These are phyloP conservation scores for Aspergillus quadrilineatus DNA, from an alignment of 2,329 filamentous ascomycete species.

Conservation along the genomic window DNA sequence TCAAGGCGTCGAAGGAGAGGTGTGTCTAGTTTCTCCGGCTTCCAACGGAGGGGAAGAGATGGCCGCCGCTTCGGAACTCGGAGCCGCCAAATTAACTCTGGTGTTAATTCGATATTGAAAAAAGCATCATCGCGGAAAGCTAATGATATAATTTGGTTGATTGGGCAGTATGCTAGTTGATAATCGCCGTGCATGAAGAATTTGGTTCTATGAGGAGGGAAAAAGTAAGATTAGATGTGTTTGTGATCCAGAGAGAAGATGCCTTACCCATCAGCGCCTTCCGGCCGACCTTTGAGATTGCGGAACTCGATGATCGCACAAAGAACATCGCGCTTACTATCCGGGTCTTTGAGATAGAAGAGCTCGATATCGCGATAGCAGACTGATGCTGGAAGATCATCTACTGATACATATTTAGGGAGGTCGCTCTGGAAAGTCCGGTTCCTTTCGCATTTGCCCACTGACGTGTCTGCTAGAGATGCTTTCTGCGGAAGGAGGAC, in stretches of 20 bases:
- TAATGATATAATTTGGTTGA: constrained; percentile 25
- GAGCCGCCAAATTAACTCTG: constrained; percentile 27
- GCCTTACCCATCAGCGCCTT: constrained; percentile 29
- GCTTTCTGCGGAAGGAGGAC: constrained; percentile 24
- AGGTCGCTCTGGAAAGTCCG: constrained; percentile 23
- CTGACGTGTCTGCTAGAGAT: background rate
- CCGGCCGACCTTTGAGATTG: constrained; percentile 27
- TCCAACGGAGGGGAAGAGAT: constrained; percentile 25
- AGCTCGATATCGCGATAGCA: constrained; percentile 28
- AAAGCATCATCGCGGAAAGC: constrained; percentile 27
- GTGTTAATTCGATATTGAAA: constrained; percentile 25
- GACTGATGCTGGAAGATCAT: constrained; percentile 24
- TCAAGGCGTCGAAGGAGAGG: constrained; percentile 27
- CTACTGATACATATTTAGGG: constrained; percentile 20
- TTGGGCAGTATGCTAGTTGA: constrained; percentile 28
- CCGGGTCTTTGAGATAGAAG: constrained; percentile 24
- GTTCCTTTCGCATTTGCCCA: constrained; percentile 18
- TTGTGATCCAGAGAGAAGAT: background rate
- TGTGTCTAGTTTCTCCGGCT: constrained; percentile 23
- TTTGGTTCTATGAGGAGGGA: constrained; percentile 23
- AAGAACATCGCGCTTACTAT: constrained; percentile 26
- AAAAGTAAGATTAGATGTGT: background rate
- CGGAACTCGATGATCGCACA: constrained; percentile 29
- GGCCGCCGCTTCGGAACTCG: constrained; percentile 20
- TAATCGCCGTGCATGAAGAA: constrained; percentile 32